Percentiles rank a stretch among this genome's conserved stretches.
phyloP scores from a whole-genome alignment of 768 basidiomycete species.

The Psilocybe cubensis region DNA sequence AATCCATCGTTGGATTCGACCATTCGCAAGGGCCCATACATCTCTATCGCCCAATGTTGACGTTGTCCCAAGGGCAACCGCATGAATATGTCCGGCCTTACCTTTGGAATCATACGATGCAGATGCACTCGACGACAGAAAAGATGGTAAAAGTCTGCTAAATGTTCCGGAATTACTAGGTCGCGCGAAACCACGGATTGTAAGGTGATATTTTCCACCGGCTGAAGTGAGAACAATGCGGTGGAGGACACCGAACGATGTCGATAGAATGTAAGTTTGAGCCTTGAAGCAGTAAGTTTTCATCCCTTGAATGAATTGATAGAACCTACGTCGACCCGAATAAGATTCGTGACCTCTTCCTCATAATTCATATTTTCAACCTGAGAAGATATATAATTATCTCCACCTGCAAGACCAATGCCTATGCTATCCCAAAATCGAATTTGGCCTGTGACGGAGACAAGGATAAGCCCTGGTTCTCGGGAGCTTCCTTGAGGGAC shows the following conservation, averaged over 20 bases:
- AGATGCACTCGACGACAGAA: conserved; percentile 46
- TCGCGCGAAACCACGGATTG: conserved; percentile 61
- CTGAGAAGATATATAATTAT: conserved; percentile 57
- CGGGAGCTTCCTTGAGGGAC: conserved; percentile 68
- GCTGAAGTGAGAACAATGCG: conserved; percentile 66
- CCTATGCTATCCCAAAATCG: conserved; percentile 91
- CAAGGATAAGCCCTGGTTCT: conserved; percentile 87
- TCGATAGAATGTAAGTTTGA: conserved; percentile 70
- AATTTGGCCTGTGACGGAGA: conserved; percentile 70
- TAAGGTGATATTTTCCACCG: conserved; percentile 68
- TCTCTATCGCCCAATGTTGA: conserved; percentile 50
- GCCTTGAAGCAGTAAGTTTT: conserved; percentile 38
- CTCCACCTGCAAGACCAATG: conserved; percentile 81
- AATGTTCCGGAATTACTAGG: conserved; percentile 49
- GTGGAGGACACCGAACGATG: conserved; percentile 68
- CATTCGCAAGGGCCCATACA: conserved; percentile 72
- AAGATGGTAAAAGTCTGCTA: conserved; percentile 44
- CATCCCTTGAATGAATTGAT: background rate
- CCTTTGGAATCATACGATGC: conserved; percentile 38
- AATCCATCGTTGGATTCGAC: conserved; percentile 72
- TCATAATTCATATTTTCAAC: conserved; percentile 52
- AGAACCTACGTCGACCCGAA: conserved; percentile 62
- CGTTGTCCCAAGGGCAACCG: conserved; percentile 55
- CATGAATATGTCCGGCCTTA: conserved; percentile 64
- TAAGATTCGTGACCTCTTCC: conserved; percentile 69